A percentile compares a stretch with the other conserved stretches of the same genome.
phyloP scores from a whole-genome alignment of 495 filamentous ascomycete species.

The Cairneyella variabilis region DNA sequence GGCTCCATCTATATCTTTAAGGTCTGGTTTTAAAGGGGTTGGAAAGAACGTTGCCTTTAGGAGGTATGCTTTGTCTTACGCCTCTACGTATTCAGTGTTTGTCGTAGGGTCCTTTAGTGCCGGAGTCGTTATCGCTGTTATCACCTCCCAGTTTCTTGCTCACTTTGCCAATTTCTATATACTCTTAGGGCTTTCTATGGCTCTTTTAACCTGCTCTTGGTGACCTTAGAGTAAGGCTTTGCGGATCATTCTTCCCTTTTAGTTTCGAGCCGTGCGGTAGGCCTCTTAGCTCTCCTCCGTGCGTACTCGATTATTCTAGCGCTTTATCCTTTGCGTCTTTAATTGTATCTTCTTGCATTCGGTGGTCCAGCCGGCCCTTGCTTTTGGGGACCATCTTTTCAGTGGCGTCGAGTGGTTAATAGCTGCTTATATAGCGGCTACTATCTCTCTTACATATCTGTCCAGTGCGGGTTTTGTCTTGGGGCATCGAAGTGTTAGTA shows the following conservation, averaged over 20 bases:
- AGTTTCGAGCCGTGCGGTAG: constrained; percentile 6
- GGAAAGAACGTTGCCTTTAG: neutral
- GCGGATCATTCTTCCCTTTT: constrained; percentile 2
- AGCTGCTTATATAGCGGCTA: neutral
- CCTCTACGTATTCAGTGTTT: neutral
- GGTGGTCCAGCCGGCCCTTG: neutral
- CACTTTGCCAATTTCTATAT: constrained; percentile 7
- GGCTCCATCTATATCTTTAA: neutral
- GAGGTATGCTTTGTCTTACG: neutral
- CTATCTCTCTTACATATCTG: neutral
- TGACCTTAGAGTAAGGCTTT: constrained; percentile 7
- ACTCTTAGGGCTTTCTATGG: too few species aligned
- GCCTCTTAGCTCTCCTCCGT: neutral
- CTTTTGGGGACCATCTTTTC: neutral
- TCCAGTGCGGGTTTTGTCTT: neutral
- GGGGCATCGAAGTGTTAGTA: neutral
- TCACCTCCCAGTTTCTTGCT: constrained; percentile 8
- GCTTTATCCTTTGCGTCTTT: neutral
- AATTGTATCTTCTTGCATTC: neutral
- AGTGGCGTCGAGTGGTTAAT: neutral
- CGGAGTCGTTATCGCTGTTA: constrained; percentile 9
- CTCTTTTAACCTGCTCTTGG: constrained; percentile 6
- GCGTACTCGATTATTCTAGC: neutral
- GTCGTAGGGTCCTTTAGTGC: neutral
- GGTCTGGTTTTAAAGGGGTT: neutral